Evolutionary conservation across 768 basidiomycete species (phyloP).

Genomic region (Lactarius pseudohatsudake): DNA sequence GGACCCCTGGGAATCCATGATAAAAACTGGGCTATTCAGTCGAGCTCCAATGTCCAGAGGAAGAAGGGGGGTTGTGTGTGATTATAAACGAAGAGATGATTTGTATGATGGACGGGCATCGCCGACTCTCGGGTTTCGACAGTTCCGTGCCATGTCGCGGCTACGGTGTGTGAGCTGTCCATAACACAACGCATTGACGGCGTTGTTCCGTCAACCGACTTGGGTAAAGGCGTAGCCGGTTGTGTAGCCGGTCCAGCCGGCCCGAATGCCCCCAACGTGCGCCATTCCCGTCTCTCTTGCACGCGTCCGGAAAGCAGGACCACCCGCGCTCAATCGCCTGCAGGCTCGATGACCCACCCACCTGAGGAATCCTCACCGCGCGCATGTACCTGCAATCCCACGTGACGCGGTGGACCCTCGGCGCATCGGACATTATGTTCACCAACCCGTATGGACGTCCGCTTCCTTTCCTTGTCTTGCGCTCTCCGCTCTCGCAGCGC

Average conservation of each 20-base stretch:
- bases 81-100: not conserved
- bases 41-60: not conserved
- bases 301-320: not conserved
- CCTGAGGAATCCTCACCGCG: slow-evolving; percentile 81
- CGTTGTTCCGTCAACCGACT: too few species aligned
- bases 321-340: slow-evolving; percentile 8
- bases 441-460: slow-evolving; percentile 70
- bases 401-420: slow-evolving; percentile 86
- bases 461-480: too few species aligned
- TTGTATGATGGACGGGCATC: not conserved
- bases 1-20: not conserved
- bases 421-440: slow-evolving; percentile 92
- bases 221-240: not conserved
- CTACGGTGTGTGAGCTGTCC: not conserved
- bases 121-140: not conserved
- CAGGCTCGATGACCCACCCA: slow-evolving; percentile 79
- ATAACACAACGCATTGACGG: not conserved
- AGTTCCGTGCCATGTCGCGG: not conserved
- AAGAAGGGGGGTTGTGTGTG: too few species aligned
- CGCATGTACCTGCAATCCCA: slow-evolving; percentile 55
- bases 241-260: too few species aligned
- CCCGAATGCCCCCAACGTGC: too few species aligned
- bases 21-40: not conserved
- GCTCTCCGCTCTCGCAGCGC: slow-evolving; percentile 45
- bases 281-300: not conserved